Conservation (phyloP, 345 rosid species). For the Moricandia arvensis region DNA sequence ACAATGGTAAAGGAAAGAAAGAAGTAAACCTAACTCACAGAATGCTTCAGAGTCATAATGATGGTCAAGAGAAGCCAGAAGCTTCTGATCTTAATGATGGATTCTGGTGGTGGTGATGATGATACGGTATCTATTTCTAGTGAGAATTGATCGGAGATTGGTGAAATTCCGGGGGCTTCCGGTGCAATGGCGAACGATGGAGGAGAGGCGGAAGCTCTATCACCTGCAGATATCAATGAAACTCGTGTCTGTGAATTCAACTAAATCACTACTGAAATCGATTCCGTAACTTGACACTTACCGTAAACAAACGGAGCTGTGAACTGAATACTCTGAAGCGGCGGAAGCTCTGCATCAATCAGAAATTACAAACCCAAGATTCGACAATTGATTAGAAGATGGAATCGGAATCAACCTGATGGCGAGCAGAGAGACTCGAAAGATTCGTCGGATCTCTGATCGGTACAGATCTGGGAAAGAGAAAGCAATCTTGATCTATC, state of each 20-base stretch:
- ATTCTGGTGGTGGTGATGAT: constrained; percentile 21
- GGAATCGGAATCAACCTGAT: constrained; percentile 26
- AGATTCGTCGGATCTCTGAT: constrained; percentile 19
- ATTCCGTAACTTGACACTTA: no score
- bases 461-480: constrained; percentile 50
- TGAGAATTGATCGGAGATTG: constrained; percentile 20
- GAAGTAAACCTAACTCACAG: neutral
- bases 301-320: constrained; percentile 40
- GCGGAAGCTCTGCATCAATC: constrained; percentile 46
- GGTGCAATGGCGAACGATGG: constrained; percentile 23
- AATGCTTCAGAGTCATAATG: neutral
- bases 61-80: constrained; percentile 16
- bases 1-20: neutral
- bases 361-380: constrained; percentile 4
- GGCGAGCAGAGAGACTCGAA: constrained; percentile 52
- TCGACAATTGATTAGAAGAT: neutral
- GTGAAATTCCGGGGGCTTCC: constrained; percentile 18
- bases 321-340: constrained; percentile 41
- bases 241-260: constrained; percentile 10
- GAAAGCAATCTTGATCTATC: constrained; percentile 55
- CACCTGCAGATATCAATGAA: constrained; percentile 35
- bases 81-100: constrained; percentile 1
- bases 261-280: neutral
- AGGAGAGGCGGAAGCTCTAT: constrained; percentile 15
- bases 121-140: constrained; percentile 19